Evolutionary conservation across 176 grass and related monocot genomes (phyloP), one percentile per base, ranked within the genome.

Genomic region (Dendrocalamus sinicus): DNA sequence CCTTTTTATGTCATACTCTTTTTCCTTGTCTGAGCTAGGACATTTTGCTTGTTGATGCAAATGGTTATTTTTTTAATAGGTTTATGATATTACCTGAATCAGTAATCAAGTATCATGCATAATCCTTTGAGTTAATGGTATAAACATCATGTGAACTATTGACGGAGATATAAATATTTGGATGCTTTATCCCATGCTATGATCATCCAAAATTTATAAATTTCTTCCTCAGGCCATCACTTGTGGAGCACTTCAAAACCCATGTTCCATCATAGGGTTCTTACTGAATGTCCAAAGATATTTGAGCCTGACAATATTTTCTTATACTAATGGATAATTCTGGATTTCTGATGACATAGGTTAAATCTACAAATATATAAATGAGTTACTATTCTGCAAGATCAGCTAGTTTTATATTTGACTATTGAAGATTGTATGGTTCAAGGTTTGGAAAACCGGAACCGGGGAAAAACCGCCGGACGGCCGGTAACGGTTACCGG

Each of bases 1-100:
- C 9, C 11, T 87, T 92, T 86, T 89, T 82, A 87, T 78, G 40
- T 58, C 83, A 57, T 64, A 12, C 9, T 79, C n/a, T 40, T 88
- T 86, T 9, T 57, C 41, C 17, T 79, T 75, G 22, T 63, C 12
- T 76, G 58, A 61, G 44, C 20, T 81, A 88, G 35, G 30, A 79
- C 54, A 70, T 84, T 83, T 88, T 71, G 14, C 15, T 59, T 83
- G 39, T 54, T 71, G 51, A 3, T 83, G 57, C 43, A 64, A 80
- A 86, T 73, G 59, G 44, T 80, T 72, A 16, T 52, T 51, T 72
- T 23, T 58, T 73, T 48, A 9, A 45, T 81, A 81, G 32, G 52
- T 37, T 8, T 43, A 44, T 66, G 17, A 65, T 11, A 65, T 53
- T 6, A 46, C 28, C 8, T 54, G 77, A 26, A 26, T 55, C 12